Evolutionary conservation across 2,329 filamentous ascomycete genomes (phyloP), one percentile per base, ranked within the genome.

Genomic region (Phaeosphaeriaceae sp.): DNA sequence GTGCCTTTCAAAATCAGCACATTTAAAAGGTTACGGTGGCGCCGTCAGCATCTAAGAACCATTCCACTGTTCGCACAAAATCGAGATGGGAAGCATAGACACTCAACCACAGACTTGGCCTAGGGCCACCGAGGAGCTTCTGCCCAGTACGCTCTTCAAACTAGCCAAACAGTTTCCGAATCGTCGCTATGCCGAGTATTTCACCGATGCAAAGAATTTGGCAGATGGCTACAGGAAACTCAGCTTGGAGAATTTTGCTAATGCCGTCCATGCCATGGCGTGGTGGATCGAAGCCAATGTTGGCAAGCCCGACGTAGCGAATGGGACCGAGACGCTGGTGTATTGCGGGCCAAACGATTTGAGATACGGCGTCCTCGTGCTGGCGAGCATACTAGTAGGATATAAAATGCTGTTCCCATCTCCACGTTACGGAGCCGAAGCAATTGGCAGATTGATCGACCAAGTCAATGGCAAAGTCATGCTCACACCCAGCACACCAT

Each of bases 321-420:
- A 60, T 25, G 19, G 60, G 20, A 78, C 77, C 24, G 56, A 68
- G 48, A 70, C 67, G 1, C 57, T 69, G 27, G 52, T 68, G 20
- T 71, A 71, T 44, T 60, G 67, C 27, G 68, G 68, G 2, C 60
- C 63, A 70, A 80, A 81, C 51, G 56, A 78, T 21, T 64, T 75
- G 9, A 78, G 80, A 53, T 71, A 61, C 20, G 72, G 80, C 22
- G 31, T 79, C 3, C 53, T 78, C 1, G 66, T 80, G n/a, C n/a
- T 62, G 21, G 79, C 77, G n/a, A 61, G 60, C 25, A 72, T 78
- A 51, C 80, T 82, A 62, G 72, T 76, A 1, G 79, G 81, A 3
- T 79, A 80, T 40, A 72, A 69, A 66, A 63, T 67, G 50, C 62
- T 70, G 13, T 67, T 63, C 21, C 65, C 61, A 20, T 64, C 66